Conservation (phyloP, 2,329 filamentous ascomycete genomes). For the Myriosclerotinia duriaeana region DNA sequence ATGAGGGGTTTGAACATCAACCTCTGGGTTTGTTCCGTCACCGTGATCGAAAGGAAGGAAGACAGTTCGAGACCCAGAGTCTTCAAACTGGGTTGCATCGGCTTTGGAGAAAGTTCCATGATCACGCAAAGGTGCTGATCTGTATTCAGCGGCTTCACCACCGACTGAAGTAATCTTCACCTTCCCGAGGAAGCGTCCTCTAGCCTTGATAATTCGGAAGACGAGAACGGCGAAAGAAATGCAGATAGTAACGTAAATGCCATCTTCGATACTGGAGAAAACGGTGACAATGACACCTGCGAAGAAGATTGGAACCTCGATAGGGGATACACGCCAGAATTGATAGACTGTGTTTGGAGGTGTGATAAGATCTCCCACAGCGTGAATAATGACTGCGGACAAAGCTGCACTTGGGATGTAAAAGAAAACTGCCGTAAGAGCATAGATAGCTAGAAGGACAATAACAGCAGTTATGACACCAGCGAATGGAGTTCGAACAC, state of each 20-base stretch:
- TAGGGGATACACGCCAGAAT: constrained; percentile 89
- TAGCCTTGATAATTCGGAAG: constrained; percentile 79
- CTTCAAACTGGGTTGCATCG: constrained; percentile 34
- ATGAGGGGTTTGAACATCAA: constrained; percentile 77
- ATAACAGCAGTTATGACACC: constrained; percentile 84
- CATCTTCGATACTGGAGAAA: constrained; percentile 85
- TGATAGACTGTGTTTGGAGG: constrained; percentile 88
- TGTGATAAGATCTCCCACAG: constrained; percentile 88
- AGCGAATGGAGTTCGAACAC: constrained; percentile 85
- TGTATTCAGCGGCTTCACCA: constrained; percentile 43
- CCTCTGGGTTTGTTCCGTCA: constrained; percentile 87
- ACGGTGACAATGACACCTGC: constrained; percentile 86
- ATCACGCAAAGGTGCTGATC: constrained; percentile 70
- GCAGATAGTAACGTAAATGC: constrained; percentile 83
- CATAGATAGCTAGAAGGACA: constrained; percentile 87
- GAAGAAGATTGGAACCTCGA: constrained; percentile 92
- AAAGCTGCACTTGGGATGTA: constrained; percentile 84
- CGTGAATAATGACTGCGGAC: constrained; percentile 90
- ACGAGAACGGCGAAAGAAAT: constrained; percentile 76
- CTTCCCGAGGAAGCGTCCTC: constrained; percentile 78
- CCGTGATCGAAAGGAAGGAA: constrained; percentile 83
- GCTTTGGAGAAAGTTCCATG: constrained; percentile 45
- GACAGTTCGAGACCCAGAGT: constrained; percentile 65
- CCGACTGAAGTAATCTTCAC: constrained; percentile 83
- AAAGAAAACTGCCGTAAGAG: constrained; percentile 83